A percentile compares a stretch with the other conserved stretches of the same genome.
phyloP scores from a whole-genome alignment of 1,284 basidiomycete species.

The Ustilago xerochloae region DNA sequence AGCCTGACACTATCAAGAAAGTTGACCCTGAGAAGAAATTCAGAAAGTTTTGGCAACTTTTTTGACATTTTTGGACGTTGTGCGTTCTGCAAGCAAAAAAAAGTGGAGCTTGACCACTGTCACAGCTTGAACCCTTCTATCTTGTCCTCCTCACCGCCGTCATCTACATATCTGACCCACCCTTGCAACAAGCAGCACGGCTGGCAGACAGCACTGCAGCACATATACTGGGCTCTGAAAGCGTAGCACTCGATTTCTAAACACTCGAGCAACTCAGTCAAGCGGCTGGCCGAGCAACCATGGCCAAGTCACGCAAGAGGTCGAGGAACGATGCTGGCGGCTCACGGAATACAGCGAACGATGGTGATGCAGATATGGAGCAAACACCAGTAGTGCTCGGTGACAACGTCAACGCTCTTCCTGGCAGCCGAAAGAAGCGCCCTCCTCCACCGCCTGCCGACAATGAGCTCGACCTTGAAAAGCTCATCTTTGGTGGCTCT shows the following conservation, averaged over 20 bases:
- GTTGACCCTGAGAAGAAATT: neutral
- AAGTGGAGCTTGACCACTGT: constrained; percentile 19
- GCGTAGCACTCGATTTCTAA: too few species aligned
- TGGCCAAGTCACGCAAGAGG: constrained; percentile 40
- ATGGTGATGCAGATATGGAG: neutral
- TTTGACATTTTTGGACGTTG: constrained; percentile 5
- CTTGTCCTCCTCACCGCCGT: too few species aligned
- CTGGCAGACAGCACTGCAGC: too few species aligned
- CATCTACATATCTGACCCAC: too few species aligned
- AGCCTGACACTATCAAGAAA: neutral
- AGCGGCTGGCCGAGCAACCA: constrained; percentile 1
- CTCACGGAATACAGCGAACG: neutral
- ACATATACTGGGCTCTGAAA: too few species aligned
- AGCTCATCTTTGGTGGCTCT: constrained; percentile 48
- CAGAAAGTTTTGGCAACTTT: constrained; percentile 5
- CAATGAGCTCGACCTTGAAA: constrained; percentile 48
- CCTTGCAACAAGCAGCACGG: too few species aligned
- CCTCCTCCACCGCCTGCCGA: constrained; percentile 39
- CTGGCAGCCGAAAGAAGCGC: constrained; percentile 42
- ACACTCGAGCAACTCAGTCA: too few species aligned
- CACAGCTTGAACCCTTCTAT: too few species aligned
- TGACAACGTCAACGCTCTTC: constrained; percentile 11
- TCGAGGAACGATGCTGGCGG: constrained; percentile 22
- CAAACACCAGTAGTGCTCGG: constrained; percentile 19
- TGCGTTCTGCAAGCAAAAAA: constrained; percentile 3